Evolutionary conservation across 768 basidiomycete species (phyloP), one percentile per base, ranked within the genome.

Genomic region (Rhodotorula kratochvilovae): DNA sequence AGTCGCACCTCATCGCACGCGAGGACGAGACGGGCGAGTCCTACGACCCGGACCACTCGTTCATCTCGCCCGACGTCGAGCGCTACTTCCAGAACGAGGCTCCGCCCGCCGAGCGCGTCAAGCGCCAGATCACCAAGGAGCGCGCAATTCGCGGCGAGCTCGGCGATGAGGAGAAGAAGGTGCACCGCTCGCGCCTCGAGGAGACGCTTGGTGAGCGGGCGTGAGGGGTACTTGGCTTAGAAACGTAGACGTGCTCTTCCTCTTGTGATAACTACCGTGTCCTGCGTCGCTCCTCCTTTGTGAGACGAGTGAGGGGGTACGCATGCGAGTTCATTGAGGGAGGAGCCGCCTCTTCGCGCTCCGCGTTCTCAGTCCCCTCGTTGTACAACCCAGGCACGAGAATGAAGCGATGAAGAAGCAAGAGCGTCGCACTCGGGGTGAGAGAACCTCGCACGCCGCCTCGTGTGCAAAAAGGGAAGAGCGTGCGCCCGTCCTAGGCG

Each of bases 1-100:
- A 79, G 65, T 67, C 71, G 27, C n/a, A 60, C 50, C 61, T 75
- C 31, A 75, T 75, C 63, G 74, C 68, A 1, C 25, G 54, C 35
- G 63, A 51, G 36, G 62, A 66, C 51, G 39, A 29, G 31, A 51
- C 63, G 1, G 66, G 50, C 19, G 39, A n/a, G 12, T 51, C 54
- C 10, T 25, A 68, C 51, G 66, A 68, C 35, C 25, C 23, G 13
- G 72, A 76, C 50, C 71, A 72, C 61, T 58, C 50, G 25, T 67
- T 57, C 68, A 66, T 75, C 61, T 62, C 71, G 31, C 54, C 69
- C 53, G 68, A 63, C 42, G 72, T 74, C 65, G 61, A 33, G 21
- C 21, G 29, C 23, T 76, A 68, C 75, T 73, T 76, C 50, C 58
- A 27, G 8, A 48, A 59, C 65, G 63, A 68, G 50, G 66, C 66